Conservation (phyloP, 768 basidiomycete species). For the Cyathus striatus region DNA sequence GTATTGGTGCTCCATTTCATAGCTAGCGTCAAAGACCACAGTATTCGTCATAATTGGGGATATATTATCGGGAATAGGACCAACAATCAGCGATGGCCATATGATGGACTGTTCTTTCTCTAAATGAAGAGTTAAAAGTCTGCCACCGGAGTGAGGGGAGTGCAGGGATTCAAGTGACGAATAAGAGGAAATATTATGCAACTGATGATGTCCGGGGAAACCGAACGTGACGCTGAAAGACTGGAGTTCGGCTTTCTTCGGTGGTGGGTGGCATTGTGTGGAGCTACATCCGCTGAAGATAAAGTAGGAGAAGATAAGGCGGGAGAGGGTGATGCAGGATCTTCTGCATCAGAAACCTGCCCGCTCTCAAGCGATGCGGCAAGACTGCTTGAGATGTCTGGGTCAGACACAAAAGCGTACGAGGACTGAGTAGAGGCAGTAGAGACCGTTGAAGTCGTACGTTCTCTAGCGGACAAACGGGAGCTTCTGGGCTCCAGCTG, state of each 20-base stretch:
- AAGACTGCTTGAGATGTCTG: conserved; percentile 81
- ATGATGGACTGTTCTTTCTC: conserved; percentile 78
- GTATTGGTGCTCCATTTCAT: conserved; percentile 57
- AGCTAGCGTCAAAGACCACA: conserved; percentile 45
- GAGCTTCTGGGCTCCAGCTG: conserved; percentile 69
- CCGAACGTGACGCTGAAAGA: conserved; percentile 42
- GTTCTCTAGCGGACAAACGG: conserved; percentile 54
- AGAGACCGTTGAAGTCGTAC: conserved; percentile 71
- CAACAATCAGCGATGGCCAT: conserved; percentile 78
- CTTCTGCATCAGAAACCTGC: conserved; percentile 69
- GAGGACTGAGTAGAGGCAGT: conserved; percentile 77
- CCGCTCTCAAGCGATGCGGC: conserved; percentile 77
- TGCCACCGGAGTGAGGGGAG: conserved; percentile 44
- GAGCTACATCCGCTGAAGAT: conserved; percentile 54
- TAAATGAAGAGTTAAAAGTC: conserved; percentile 72
- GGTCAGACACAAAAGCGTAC: conserved; percentile 78
- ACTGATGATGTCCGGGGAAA: conserved; percentile 53
- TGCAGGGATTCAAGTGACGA: conserved; percentile 75
- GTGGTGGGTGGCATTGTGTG: conserved; percentile 19
- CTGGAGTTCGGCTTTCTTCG: conserved; percentile 23
- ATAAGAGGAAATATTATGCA: conserved; percentile 64
- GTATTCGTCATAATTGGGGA: conserved; percentile 48
- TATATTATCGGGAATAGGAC: conserved; percentile 62
- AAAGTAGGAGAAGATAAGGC: conserved; percentile 59
- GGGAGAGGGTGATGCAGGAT: conserved; percentile 47